Percentiles rank a stretch among this genome's conserved stretches.
Evolutionary conservation across 805 yeast species (phyloP).

Genomic region (Myxozyma kluyveri): DNA sequence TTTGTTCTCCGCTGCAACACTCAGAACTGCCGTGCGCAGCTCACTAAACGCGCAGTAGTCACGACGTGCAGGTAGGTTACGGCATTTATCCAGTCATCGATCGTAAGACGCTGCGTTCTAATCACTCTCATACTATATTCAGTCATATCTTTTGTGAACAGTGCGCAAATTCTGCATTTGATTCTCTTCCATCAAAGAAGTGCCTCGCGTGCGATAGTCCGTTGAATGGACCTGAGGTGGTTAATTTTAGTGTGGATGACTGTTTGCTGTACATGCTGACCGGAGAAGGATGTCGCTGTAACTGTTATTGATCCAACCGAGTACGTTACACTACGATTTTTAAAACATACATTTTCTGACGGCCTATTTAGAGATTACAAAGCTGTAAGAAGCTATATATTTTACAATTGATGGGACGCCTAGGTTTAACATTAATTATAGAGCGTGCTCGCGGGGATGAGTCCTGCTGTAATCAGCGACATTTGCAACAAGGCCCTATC

Average conservation of each 20-base stretch:
- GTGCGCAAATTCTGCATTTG: slow-evolving; percentile 12
- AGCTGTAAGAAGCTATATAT: background rate
- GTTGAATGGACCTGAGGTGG: slow-evolving; percentile 17
- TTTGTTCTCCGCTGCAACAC: slow-evolving; percentile 17
- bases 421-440: background rate
- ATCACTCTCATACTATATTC: background rate
- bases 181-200: background rate
- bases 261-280: too few species aligned
- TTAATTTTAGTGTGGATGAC: background rate
- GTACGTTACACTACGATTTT: background rate
- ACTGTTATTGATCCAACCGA: slow-evolving; percentile 17
- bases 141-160: slow-evolving; percentile 18
- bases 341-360: background rate
- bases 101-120: background rate
- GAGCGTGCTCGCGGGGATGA: slow-evolving; percentile 22
- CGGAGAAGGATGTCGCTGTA: slow-evolving; percentile 9
- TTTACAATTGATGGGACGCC: background rate
- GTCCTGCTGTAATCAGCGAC: slow-evolving; percentile 19
- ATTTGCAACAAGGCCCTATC: slow-evolving; percentile 14
- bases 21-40: slow-evolving; percentile 7
- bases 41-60: slow-evolving; percentile 18
- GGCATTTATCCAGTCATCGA: background rate
- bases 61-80: slow-evolving; percentile 19
- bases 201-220: slow-evolving; percentile 19
- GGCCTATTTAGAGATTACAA: slow-evolving; percentile 5